Percentiles rank a stretch among this genome's conserved stretches.
These are phyloP conservation scores for Tuber microsphaerosporum DNA, from an alignment of 495 filamentous ascomycete genomes.

Conservation along the genomic window DNA sequence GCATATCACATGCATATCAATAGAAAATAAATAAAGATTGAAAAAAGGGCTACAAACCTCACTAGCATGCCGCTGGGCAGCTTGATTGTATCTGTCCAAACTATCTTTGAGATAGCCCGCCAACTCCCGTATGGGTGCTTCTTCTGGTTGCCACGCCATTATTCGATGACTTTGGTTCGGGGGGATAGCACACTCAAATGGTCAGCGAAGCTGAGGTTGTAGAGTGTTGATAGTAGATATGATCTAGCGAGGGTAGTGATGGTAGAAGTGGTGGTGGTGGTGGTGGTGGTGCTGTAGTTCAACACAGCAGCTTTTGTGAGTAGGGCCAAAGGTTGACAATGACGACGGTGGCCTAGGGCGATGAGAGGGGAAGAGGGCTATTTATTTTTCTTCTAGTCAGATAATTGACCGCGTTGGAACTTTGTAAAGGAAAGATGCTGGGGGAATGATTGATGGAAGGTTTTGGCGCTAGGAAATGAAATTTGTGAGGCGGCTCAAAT, in stretches of 20 bases:
- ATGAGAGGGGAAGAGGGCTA: background rate
- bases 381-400: background rate
- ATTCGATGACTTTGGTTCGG: constrained; percentile 24
- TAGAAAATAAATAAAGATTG: background rate
- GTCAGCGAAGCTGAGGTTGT: constrained; percentile 11
- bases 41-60: constrained; percentile 50
- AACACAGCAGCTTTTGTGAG: constrained; percentile 15
- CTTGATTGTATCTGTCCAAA: constrained; percentile 62
- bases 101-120: constrained; percentile 85
- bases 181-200: constrained; percentile 2
- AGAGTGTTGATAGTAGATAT: constrained; percentile 7
- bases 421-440: background rate
- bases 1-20: constrained; percentile 6
- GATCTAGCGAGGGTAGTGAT: constrained; percentile 7
- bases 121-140: constrained; percentile 78
- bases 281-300: constrained; percentile 8
- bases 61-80: constrained; percentile 73
- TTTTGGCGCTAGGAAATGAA: background rate
- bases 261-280: constrained; percentile 9
- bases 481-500: background rate
- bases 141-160: constrained; percentile 91
- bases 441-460: background rate
- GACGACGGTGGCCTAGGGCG: constrained; percentile 20
- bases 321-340: constrained; percentile 10
- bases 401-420: background rate